These are phyloP conservation scores for Pinus taeda DNA, from an alignment of 75 land plant species.

Conservation along the genomic window DNA sequence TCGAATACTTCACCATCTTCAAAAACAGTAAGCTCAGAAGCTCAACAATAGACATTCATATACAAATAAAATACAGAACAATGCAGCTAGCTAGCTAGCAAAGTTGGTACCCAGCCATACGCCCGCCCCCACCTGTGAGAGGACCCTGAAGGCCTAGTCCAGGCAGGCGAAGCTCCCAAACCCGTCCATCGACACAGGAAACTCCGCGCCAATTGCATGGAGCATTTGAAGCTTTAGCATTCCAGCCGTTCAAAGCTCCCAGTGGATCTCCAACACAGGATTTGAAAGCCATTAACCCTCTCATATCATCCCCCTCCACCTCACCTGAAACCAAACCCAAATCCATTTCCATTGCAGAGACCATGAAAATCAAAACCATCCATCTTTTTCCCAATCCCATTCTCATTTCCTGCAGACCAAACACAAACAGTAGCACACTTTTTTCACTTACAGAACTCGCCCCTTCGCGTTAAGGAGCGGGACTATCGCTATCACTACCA, in stretches of 20 bases:
- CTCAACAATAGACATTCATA: not conserved
- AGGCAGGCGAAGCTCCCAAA: slow-evolving; percentile 75
- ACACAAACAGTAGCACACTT: too few relatives aligned
- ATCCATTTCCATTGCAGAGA: too few relatives aligned
- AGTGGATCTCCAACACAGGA: slow-evolving; percentile 36
- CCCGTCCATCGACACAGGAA: slow-evolving; percentile 40
- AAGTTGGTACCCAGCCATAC: not conserved
- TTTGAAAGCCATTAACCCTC: too few relatives aligned
- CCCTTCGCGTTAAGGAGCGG: too few relatives aligned
- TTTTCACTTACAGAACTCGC: too few relatives aligned
- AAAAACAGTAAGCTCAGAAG: not conserved
- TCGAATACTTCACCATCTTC: too few relatives aligned
- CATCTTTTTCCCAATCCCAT: too few relatives aligned
- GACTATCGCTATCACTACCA: too few relatives aligned
- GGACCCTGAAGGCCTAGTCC: slow-evolving; percentile 67
- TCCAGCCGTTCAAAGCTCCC: slow-evolving; percentile 63
- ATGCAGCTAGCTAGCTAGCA: not conserved
- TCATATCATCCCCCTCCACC: too few relatives aligned
- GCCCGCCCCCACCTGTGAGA: slow-evolving; percentile 31
- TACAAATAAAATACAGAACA: not conserved
- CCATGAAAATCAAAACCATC: too few relatives aligned
- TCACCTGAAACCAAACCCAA: too few relatives aligned
- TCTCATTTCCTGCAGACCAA: too few relatives aligned
- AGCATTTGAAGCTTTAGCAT: slow-evolving; percentile 26
- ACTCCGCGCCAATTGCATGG: slow-evolving; percentile 95